Base-by-base conservation (phyloP, 129 eudicot species). In the Artemisia argyi region DNA sequence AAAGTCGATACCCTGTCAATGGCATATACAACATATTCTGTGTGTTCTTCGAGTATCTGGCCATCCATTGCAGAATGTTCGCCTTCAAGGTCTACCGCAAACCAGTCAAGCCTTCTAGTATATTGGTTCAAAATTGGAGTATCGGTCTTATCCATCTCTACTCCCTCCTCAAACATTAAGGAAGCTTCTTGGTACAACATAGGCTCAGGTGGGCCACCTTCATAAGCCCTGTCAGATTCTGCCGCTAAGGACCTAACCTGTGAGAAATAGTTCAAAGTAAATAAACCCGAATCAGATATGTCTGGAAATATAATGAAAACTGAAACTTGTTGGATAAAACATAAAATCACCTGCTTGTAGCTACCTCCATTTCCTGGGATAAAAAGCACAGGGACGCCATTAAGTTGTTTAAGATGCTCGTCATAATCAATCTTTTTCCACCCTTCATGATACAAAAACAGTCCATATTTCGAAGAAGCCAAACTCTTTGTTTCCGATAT, bases 21-120 rank as follows among this genome's bases (percentile, higher is more conserved):
- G 7, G 42, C 42, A 32, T 32, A 32, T 5, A 32, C 42, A 42
- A 95, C 99, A 83, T 90, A 95, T 82, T 91, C 94, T 68, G 97
- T 83, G 81, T 95, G 99, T 80, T 95, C 99, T 86, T 95, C 83
- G 46, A 95, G 96, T 73, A 91, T 95, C 63, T 77, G 94, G 66
- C 97, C 99, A 83, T 95, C 99, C 99, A 90, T 91, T 64, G 99
- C 99, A 84, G 99, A 95, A 82, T 88, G 97, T 91, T 95, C 99
- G 42, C 99, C 99, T 88, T 88, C 99, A 82, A 95, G 93, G 73
- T 95, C 99, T 44, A 95, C 99, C 59, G 99, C 96, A 78, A 90
- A 95, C 99, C 99, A 95, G 82, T 95, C 91, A 79, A 91, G 87
- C 84, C 76, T 81, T 67, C 82, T 77, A 61, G 65, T 71, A 77